Evolutionary conservation across 768 basidiomycete genomes (phyloP), one percentile per base, ranked within the genome.

Genomic region (Lepiota subincarnata): DNA sequence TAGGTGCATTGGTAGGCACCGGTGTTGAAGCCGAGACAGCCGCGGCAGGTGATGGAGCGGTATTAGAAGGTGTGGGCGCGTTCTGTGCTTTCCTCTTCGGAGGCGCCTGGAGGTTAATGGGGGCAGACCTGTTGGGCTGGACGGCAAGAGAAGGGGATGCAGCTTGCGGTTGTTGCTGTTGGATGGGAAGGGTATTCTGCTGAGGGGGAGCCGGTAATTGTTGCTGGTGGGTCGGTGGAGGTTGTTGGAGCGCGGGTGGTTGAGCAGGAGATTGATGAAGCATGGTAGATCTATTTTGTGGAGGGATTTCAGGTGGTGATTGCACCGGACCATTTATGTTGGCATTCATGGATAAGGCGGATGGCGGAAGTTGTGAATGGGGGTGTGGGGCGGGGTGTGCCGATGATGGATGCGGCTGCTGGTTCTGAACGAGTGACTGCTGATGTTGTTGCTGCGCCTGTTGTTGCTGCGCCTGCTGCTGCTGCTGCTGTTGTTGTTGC

Each of bases 1-100:
- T 86, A 0, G 78, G 65, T 0, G 78, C 75, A 50, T 68, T 78
- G 6, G 59, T 44, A 39, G 72, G 70, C 1, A 72, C 67, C 34
- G 75, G 76, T 20, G 78, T 73, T 3, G 83, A 76, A 2, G 80
- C 80, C 6, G 74, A 71, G 14, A 69, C 72, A 39, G 63, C 55
- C 14, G 48, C 34, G 59, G 59, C 60, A 20, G 64, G 61, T 46
- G 60, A 65, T 26, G 64, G 56, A 16, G 58, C 50, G 26, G 50
- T 37, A 18, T 38, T 20, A 43, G 31, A 38, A 52, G 52, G 42
- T 43, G 55, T 44, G 31, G 59, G 38, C 2, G 46, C 39, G 24
- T 54, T 54, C 36, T 14, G 36, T 19, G 36, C 16, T 6, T 48
- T 54, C 39, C 44, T 41, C 36, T 54, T 54, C 12, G 41, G 11